Base-by-base conservation (phyloP, 768 basidiomycete genomes). In the Hemileccinum rubropunctum region DNA sequence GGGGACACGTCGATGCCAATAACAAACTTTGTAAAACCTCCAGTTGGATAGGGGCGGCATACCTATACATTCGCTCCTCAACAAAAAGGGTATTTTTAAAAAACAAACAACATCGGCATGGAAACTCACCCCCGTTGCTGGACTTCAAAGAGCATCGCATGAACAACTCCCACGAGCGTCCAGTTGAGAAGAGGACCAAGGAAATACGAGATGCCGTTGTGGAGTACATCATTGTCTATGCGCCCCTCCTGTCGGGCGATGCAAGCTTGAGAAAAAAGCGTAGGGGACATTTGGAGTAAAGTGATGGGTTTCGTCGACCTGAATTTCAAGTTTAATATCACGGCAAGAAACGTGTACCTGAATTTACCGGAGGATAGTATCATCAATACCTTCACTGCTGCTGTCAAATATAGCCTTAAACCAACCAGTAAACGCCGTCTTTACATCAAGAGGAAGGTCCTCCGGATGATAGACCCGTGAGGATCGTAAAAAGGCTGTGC, bases 301-400 rank as follows among this genome's bases (percentile, higher is more conserved):
- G 75, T 79, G 59, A 80, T 82, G 1, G 86, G 88, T 50, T 81
- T 80, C 4, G 86, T 91, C 8, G 84, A 79, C 48, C 88, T 91
- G 57, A n/a, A 37, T 20, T 23, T 17, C 40, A 13, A 10, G 37
- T 53, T 58, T n/a, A 55, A 45, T 18, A 15, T 39, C 12, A 20
- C 8, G 6, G 6, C 33, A 32, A 40, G 36, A 28, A 42, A 12
- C 20, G 34, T 8, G n/a, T 32, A n/a, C 20, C 27, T 32, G 34
- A 12, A 43, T 48, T 57, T 66, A 83, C 84, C 83, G 73, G 21
- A 86, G 70, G 48, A 89, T 86, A 13, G 78, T 82, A 58, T 92
- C 90, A 56, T 91, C 90, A 23, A 92, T 91, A 1, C 90, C 90
- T 63, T 91, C 90, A 54, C 81, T 89, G 51, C 72, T 71, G 42